Evolutionary conservation across 805 yeast species (phyloP).

Genomic region (Starmera pachycereana): DNA sequence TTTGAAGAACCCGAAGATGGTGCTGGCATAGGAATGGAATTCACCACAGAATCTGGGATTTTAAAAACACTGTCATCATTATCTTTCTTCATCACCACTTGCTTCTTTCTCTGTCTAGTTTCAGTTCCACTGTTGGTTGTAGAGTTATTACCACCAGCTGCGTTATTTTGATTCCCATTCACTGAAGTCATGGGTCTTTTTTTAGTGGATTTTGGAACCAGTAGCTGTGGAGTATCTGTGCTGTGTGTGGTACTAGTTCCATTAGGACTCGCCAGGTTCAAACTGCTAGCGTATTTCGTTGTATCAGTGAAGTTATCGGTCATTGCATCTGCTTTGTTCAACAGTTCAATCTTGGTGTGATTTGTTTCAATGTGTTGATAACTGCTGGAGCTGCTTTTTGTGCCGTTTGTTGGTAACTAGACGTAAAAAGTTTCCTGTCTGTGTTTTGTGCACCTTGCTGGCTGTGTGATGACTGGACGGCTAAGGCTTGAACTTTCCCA

Average conservation of each 20-base stretch:
- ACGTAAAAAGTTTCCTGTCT: too few species aligned
- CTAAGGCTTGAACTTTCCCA: too few species aligned
- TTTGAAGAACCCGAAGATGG: neutral
- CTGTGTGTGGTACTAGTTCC: neutral
- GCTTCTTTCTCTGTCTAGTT: neutral
- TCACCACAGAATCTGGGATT: too few species aligned
- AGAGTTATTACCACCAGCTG: neutral
- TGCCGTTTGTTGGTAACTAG: too few species aligned
- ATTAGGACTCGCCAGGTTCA: neutral
- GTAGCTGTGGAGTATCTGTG: neutral
- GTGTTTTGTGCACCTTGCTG: too few species aligned
- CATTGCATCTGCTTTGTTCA: constrained; percentile 4
- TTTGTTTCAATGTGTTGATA: too few species aligned
- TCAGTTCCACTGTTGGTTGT: neutral
- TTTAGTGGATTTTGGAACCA: neutral
- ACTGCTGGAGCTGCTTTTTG: too few species aligned
- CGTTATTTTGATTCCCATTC: neutral
- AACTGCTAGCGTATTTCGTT: constrained; percentile 12
- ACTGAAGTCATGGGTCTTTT: neutral
- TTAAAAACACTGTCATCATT: too few species aligned
- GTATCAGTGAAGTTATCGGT: constrained; percentile 22
- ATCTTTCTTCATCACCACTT: neutral
- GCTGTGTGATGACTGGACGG: too few species aligned
- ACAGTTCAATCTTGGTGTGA: too few species aligned
- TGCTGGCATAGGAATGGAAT: too few species aligned